Evolutionary conservation across 73 alveolate genomes (phyloP), one percentile per base, ranked within the genome.

Genomic region (Durusdinium trenchii): DNA sequence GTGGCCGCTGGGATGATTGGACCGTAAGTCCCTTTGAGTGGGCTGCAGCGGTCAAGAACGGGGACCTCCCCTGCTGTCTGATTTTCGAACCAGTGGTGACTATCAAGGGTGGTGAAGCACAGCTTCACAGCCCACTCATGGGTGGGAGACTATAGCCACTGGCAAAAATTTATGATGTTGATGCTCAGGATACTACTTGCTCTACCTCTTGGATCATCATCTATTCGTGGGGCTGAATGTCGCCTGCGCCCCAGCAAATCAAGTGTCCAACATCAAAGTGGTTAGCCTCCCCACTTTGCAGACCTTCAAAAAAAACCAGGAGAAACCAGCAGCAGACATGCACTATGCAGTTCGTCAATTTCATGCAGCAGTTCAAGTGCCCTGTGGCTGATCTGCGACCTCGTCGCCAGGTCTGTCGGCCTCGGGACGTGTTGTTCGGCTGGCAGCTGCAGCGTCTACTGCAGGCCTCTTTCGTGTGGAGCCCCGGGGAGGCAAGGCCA

Each of bases 391-490:
- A n/a, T n/a, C n/a, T n/a, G n/a, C n/a, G n/a, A 16, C 69, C 69
- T 57, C 23, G 32, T 57, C 69, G 69, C 23, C 42, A 84, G 94
- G 94, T 84, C 38, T 84, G 94, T 52, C 94, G 94, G 14, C 94
- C 94, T 10, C 30, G 42, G 51, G 94, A 84, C 51, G 94, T 84
- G 69, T 50, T 84, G 40, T 51, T 36, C 54, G 94, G 94, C 14
- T 84, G 94, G 94, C 94, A 84, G 52, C 23, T 84, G 52, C 94
- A 51, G 18, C 94, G 94, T 36, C 52, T 84, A 36, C 36, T 84
- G 40, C 75, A 14, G 75, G 94, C 94, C 40, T 84, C 94, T 38
- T 84, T 84, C 52, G 94, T 35, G 43, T 60, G n/a, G 18, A 23
- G 69, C 69, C 69, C 69, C 32, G 69, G 73, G 73, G 30, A n/a